Percentiles rank a stretch among this genome's conserved stretches.
Evolutionary conservation across 306 rosid species (phyloP).

Genomic region (Trifolium dubium): DNA sequence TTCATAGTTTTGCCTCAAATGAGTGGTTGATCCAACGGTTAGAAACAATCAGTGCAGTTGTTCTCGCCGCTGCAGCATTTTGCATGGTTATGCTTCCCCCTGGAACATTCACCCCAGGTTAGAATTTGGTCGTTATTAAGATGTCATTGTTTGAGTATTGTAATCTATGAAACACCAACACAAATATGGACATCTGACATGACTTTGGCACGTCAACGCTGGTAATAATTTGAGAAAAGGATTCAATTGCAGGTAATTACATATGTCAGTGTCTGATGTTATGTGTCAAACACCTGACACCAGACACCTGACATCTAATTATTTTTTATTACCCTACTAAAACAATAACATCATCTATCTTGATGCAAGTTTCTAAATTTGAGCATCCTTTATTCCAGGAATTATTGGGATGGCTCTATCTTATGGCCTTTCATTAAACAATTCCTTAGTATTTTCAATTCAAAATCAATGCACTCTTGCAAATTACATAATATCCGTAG

Average conservation of each 20-base stretch:
- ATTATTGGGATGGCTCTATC: conserved; percentile 86
- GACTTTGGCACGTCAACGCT: too few relatives aligned
- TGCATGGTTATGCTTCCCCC: conserved; percentile 76
- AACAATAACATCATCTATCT: neutral
- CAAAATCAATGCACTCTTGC: conserved; percentile 56
- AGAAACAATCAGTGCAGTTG: conserved; percentile 44
- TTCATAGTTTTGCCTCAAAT: conserved; percentile 65
- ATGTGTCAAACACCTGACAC: too few relatives aligned
- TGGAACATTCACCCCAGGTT: conserved; percentile 66
- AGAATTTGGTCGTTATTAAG: neutral
- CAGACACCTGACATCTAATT: neutral
- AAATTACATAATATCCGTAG: conserved; percentile 66
- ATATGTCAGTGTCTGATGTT: too few relatives aligned
- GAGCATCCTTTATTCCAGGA: conserved; percentile 49
- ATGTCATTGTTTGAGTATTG: too few relatives aligned
- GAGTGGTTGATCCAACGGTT: conserved; percentile 75
- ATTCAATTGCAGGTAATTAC: too few relatives aligned
- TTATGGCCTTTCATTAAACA: conserved; percentile 77
- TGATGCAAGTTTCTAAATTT: conserved; percentile 1
- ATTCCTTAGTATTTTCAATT: conserved; percentile 59
- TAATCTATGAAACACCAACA: too few relatives aligned
- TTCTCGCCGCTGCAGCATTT: neutral
- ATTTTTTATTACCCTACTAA: neutral
- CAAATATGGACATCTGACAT: too few relatives aligned
- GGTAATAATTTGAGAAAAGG: too few relatives aligned